These are phyloP conservation scores for Rhodosporidiobolus sp. DNA, from an alignment of 768 basidiomycete genomes.

Conservation along the genomic window DNA sequence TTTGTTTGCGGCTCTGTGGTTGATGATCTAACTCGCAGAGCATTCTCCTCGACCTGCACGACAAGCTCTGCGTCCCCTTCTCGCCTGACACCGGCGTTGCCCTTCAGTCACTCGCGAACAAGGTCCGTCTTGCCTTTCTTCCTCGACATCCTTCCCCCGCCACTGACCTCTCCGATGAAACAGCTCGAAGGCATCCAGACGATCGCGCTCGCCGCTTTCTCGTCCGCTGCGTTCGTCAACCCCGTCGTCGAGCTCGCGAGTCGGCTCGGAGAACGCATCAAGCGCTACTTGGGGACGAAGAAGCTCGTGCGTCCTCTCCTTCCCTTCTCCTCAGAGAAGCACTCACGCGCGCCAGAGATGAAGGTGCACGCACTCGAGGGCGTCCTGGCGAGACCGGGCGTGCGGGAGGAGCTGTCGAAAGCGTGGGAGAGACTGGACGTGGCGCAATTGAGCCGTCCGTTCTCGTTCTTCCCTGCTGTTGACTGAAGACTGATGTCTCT, in stretches of 20 bases:
- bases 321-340: neutral
- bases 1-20: constrained; percentile 28
- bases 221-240: constrained; percentile 83
- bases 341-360: too few relatives aligned
- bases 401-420: constrained; percentile 76
- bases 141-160: too few relatives aligned
- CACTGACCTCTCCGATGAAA: neutral
- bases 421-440: constrained; percentile 88
- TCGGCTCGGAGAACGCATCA: constrained; percentile 82
- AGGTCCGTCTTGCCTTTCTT: constrained; percentile 44
- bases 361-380: constrained; percentile 76
- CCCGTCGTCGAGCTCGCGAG: constrained; percentile 87
- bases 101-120: constrained; percentile 75
- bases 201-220: constrained; percentile 67
- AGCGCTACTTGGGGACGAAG: constrained; percentile 55
- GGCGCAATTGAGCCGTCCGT: constrained; percentile 68
- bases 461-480: neutral
- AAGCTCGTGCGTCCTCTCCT: constrained; percentile 4
- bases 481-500: too few relatives aligned
- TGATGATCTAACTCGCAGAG: constrained; percentile 56
- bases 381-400: constrained; percentile 82
- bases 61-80: constrained; percentile 77
- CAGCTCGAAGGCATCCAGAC: constrained; percentile 82
- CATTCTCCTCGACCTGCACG: constrained; percentile 78
- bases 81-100: constrained; percentile 64